Percentiles rank a stretch among this genome's conserved stretches.
Evolutionary conservation across 2,329 filamentous ascomycete genomes (phyloP).

Genomic region (Ascochyta fabae): DNA sequence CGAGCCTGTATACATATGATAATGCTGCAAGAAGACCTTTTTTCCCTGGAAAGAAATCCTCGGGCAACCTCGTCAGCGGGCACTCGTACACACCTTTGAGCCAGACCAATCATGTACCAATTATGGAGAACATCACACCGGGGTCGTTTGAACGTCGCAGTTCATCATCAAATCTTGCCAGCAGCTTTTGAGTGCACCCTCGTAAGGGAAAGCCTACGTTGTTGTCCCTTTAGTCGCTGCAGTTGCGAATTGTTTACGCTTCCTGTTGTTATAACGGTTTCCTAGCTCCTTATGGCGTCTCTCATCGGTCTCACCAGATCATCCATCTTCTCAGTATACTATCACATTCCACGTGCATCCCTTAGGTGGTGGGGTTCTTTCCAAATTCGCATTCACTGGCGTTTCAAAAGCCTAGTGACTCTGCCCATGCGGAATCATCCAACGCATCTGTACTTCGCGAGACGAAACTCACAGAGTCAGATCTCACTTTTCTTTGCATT

Average conservation of each 20-base stretch:
- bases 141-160: conserved; percentile 13
- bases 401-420: background rate
- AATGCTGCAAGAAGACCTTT: background rate
- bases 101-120: conserved; percentile 7
- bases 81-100: conserved; percentile 15
- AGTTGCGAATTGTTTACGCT: background rate
- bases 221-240: background rate
- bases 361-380: background rate
- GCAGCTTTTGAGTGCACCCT: conserved; percentile 13
- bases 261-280: background rate
- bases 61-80: conserved; percentile 4
- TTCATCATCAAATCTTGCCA: conserved; percentile 26
- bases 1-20: conserved; percentile 3
- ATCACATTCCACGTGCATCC: background rate
- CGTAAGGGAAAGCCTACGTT: background rate
- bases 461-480: background rate
- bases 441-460: background rate
- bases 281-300: background rate
- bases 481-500: background rate
- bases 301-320: background rate
- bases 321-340: background rate
- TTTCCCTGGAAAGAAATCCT: background rate
- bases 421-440: too few relatives aligned
- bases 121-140: conserved; percentile 16
- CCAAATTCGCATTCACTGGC: background rate